These are phyloP conservation scores for Teratosphaeria pseudoeucalypti DNA, from an alignment of 2,329 filamentous ascomycete species.

Conservation along the genomic window DNA sequence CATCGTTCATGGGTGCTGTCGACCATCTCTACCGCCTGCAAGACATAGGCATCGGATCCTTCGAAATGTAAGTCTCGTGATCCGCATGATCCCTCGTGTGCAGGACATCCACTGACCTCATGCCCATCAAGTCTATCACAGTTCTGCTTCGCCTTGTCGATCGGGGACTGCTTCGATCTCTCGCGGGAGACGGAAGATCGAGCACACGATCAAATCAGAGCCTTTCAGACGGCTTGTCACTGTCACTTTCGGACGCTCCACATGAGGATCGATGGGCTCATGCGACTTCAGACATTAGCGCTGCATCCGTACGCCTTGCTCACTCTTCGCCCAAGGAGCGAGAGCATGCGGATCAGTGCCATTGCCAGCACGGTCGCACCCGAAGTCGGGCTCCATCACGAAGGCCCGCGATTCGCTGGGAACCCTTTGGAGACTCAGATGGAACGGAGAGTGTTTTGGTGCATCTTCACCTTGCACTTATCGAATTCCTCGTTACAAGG, in stretches of 20 bases:
- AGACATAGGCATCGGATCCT: slow-evolving; percentile 5
- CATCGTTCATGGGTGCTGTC: slow-evolving; percentile 2
- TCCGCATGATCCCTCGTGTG: too few relatives aligned
- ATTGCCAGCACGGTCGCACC: slow-evolving; percentile 3
- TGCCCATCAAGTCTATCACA: neutral
- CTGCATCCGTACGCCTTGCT: slow-evolving; percentile 5
- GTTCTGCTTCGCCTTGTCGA: slow-evolving; percentile 4
- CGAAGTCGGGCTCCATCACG: slow-evolving; percentile 5
- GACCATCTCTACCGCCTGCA: slow-evolving; percentile 1
- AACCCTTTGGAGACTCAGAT: slow-evolving; percentile 7
- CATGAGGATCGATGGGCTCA: neutral
- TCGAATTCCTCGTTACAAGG: slow-evolving; percentile 4
- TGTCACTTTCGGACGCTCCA: slow-evolving; percentile 3
- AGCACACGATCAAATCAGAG: slow-evolving; percentile 2
- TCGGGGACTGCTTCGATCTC: slow-evolving; percentile 4
- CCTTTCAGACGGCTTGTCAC: neutral
- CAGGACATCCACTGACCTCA: too few relatives aligned
- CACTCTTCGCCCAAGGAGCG: slow-evolving; percentile 5
- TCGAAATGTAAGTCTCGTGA: neutral
- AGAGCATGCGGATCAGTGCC: slow-evolving; percentile 3
- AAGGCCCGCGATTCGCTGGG: slow-evolving; percentile 1
- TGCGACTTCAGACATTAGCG: slow-evolving; percentile 4
- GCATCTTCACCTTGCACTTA: slow-evolving; percentile 6
- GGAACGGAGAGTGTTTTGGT: slow-evolving; percentile 5
- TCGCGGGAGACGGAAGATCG: slow-evolving; percentile 1